These are phyloP conservation scores for Hygrocybe coccinea DNA, from an alignment of 768 basidiomycete genomes.

Conservation along the genomic window DNA sequence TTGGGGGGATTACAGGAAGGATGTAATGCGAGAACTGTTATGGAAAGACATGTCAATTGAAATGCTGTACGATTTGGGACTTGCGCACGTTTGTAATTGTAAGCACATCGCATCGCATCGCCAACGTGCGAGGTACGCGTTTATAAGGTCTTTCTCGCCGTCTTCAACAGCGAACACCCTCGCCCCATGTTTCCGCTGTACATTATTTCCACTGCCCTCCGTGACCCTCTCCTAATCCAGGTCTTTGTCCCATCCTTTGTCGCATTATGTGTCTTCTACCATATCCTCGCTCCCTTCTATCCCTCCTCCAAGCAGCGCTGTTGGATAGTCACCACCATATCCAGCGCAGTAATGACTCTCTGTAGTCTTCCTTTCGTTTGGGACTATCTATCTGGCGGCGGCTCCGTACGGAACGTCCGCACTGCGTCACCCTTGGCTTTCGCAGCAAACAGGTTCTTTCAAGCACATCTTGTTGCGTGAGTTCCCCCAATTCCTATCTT, in stretches of 20 bases:
- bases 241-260: slow-evolving; percentile 17
- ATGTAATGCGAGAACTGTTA: too few species aligned
- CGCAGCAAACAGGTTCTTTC: slow-evolving; percentile 37
- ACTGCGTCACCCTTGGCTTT: slow-evolving; percentile 21
- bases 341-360: slow-evolving; percentile 39
- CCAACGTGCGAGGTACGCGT: too few species aligned
- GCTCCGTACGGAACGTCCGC: slow-evolving; percentile 22
- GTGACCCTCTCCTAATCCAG: neutral
- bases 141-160: too few species aligned
- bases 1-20: too few species aligned
- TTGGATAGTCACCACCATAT: slow-evolving; percentile 44
- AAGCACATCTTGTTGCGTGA: slow-evolving; percentile 42
- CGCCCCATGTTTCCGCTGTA: too few species aligned
- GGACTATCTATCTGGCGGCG: slow-evolving; percentile 25
- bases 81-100: too few species aligned
- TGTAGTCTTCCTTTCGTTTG: slow-evolving; percentile 38
- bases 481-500: slow-evolving; percentile 13
- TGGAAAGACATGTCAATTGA: too few species aligned
- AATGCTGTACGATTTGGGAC: too few species aligned
- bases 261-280: slow-evolving; percentile 24
- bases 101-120: too few species aligned
- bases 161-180: too few species aligned
- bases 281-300: slow-evolving; percentile 26
- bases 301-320: slow-evolving; percentile 38
- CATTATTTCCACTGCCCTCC: too few species aligned